Percentiles rank a stretch among this genome's conserved stretches.
These are phyloP conservation scores for Selaginella moellendorffii DNA, from an alignment of 75 land plant genomes.

Conservation along the genomic window DNA sequence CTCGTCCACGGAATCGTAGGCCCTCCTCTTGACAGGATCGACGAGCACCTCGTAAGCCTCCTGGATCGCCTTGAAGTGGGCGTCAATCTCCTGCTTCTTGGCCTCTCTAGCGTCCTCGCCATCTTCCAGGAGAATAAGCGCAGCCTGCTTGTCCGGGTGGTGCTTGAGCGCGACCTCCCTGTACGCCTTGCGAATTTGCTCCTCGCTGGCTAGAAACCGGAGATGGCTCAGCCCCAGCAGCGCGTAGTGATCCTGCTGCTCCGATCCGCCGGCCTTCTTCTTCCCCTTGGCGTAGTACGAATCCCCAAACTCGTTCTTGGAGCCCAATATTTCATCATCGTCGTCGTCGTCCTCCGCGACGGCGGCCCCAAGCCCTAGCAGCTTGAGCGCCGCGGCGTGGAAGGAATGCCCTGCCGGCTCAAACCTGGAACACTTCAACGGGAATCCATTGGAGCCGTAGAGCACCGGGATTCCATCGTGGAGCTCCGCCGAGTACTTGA, in stretches of 20 bases:
- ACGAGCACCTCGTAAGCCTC: slow-evolving; percentile 91
- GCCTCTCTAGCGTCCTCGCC: slow-evolving; percentile 71
- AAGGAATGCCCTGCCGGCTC: slow-evolving; percentile 92
- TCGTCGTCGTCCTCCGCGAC: slow-evolving; percentile 26
- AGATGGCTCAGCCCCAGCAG: slow-evolving; percentile 68
- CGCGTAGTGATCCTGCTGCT: slow-evolving; percentile 85
- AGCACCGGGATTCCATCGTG: slow-evolving; percentile 43
- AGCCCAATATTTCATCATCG: slow-evolving; percentile 19
- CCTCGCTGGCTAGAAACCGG: slow-evolving; percentile 83
- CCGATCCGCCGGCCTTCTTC: slow-evolving; percentile 43
- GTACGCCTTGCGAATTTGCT: slow-evolving; percentile 77
- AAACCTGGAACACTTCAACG: slow-evolving; percentile 37
- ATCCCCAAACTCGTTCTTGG: slow-evolving; percentile 36
- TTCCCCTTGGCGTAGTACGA: slow-evolving; percentile 67
- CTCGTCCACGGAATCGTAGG: slow-evolving; percentile 92
- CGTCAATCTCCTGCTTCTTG: slow-evolving; percentile 87
- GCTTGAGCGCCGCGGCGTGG: slow-evolving; percentile 51
- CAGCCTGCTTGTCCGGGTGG: slow-evolving; percentile 92
- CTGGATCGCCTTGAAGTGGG: slow-evolving; percentile 77
- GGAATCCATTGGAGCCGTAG: slow-evolving; percentile 64
- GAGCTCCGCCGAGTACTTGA: neutral
- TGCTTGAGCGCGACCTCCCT: slow-evolving; percentile 76
- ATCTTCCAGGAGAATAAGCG: slow-evolving; percentile 69
- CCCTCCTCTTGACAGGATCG: slow-evolving; percentile 83
- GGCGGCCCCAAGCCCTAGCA: slow-evolving; percentile 36